Base-by-base conservation (phyloP, 1,284 basidiomycete species). In the Trametes polyzona region DNA sequence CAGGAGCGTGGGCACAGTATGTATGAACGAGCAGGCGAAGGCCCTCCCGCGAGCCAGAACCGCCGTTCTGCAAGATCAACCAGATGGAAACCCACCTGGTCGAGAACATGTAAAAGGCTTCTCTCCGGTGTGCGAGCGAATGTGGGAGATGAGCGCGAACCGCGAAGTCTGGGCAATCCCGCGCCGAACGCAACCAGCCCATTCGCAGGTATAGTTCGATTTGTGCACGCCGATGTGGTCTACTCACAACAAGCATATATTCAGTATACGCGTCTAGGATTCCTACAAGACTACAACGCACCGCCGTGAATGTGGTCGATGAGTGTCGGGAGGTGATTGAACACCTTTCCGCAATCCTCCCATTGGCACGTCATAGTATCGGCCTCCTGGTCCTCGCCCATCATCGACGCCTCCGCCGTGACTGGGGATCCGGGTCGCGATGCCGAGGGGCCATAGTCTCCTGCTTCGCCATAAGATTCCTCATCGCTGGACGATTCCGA, bases 61-160 rank as follows among this genome's bases (percentile, higher is more conserved):
- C n/a, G n/a, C n/a, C n/a, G n/a, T n/a, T n/a, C n/a, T n/a, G n/a
- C n/a, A n/a, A n/a, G n/a, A n/a, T n/a, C n/a, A n/a, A n/a, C n/a
- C 3, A 7, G 19, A 21, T 21, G 37, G 23, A 47, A 14, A 75
- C 82, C 64, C 59, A 90, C 92, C 91, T 68, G 92, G 87, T 58
- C 83, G 75, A 2, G 87, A 77, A 69, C 93, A 96, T n/a, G 83
- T 87, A 67, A 93, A 96, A 0, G 93, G 93, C 68, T 95, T 95
- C 73, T 96, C 94, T 43, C 93, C 93, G 0, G 94, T 96, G 68
- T 96, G 93, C n/a, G 84, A 92, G 29, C 92, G 83, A 43, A 94
- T 84, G 69, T 96, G 94, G 9, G 90, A 90, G 61, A 95, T 86
- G 30, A 96, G 82, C 4, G 93, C 93, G 63, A 95, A 95, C 14